These are phyloP conservation scores for Thraustotheca clavata DNA, from an alignment of 352 stramenopile species.

Conservation along the genomic window DNA sequence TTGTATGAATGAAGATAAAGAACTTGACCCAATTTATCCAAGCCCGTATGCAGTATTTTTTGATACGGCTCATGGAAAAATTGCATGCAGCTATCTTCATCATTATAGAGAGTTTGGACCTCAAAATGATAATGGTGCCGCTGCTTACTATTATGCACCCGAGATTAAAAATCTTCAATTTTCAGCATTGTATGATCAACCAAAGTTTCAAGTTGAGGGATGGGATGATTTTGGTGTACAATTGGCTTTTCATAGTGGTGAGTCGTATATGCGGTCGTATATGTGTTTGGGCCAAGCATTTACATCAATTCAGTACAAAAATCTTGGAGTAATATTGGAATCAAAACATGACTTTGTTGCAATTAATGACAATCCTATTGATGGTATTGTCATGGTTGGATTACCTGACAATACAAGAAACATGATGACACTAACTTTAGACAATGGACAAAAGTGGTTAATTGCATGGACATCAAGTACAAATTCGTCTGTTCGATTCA, in stretches of 20 bases:
- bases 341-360: constrained; percentile 50
- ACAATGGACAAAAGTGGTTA: constrained; percentile 70
- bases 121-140: constrained; percentile 66
- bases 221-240: constrained; percentile 74
- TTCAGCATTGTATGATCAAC: too few species aligned
- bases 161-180: constrained; percentile 76
- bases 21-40: constrained; percentile 63
- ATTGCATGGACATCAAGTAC: constrained; percentile 62
- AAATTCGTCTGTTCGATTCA: constrained; percentile 13
- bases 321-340: constrained; percentile 49
- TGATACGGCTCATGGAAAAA: constrained; percentile 23
- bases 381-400: constrained; percentile 33
- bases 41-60: constrained; percentile 56
- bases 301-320: constrained; percentile 59
- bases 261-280: constrained; percentile 41
- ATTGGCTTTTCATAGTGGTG: constrained; percentile 28
- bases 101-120: constrained; percentile 61
- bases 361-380: constrained; percentile 41
- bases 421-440: constrained; percentile 25
- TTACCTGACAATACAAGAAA: too few species aligned
- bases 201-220: constrained; percentile 36
- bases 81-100: constrained; percentile 50
- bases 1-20: constrained; percentile 27
- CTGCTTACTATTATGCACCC: constrained; percentile 76
- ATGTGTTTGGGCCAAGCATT: constrained; percentile 59